These are phyloP conservation scores for Pleochaeta shiraiana DNA, from an alignment of 2,329 filamentous ascomycete genomes.

Conservation along the genomic window DNA sequence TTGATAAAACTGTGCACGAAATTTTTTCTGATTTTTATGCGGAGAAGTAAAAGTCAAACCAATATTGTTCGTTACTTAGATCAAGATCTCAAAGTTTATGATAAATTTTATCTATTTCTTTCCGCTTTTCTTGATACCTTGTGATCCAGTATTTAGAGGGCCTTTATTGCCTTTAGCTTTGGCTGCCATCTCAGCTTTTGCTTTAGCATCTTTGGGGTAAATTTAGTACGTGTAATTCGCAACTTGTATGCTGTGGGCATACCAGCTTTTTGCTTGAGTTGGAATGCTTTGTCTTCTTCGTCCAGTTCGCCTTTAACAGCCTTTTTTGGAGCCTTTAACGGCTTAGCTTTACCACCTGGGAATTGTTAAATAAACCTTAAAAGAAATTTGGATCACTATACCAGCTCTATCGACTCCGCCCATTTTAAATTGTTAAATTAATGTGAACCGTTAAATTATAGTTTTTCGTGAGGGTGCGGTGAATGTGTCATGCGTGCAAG, in stretches of 20 bases:
- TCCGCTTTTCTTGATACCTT: constrained; percentile 95
- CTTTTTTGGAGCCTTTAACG: constrained; percentile 80
- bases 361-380: constrained; percentile 7
- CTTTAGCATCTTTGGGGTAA: constrained; percentile 45
- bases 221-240: constrained; percentile 3
- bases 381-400: constrained; percentile 15
- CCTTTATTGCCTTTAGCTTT: constrained; percentile 66
- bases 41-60: too few relatives aligned
- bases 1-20: too few relatives aligned
- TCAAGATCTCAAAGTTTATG: too few relatives aligned
- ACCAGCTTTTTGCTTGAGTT: constrained; percentile 72
- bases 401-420: constrained; percentile 46
- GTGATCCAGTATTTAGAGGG: constrained; percentile 59
- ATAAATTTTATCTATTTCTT: constrained; percentile 90
- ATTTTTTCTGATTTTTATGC: too few relatives aligned
- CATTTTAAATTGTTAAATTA: constrained; percentile 41
- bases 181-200: constrained; percentile 61
- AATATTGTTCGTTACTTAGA: too few relatives aligned
- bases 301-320: constrained; percentile 51
- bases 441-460: too few relatives aligned
- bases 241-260: constrained; percentile 19
- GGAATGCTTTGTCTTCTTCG: constrained; percentile 67
- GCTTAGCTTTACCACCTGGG: constrained; percentile 61
- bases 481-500: too few relatives aligned
- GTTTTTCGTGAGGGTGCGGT: too few relatives aligned